phyloP scores from a whole-genome alignment of 2,329 filamentous ascomycete species.

The Beauveria sp. region DNA sequence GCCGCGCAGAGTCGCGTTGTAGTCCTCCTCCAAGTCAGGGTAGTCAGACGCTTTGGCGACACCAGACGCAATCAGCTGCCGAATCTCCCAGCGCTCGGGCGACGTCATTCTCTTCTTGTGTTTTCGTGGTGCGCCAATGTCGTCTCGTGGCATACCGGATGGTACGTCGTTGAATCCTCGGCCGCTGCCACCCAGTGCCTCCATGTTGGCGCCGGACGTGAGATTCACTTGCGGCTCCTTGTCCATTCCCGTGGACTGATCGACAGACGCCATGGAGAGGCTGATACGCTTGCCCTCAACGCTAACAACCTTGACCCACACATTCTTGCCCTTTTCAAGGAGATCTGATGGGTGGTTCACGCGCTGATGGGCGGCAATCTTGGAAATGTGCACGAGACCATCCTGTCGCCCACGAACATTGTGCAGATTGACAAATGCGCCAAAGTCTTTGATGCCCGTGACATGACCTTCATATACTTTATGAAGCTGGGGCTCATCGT shows the following conservation, averaged over 20 bases:
- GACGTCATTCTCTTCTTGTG: constrained; percentile 92
- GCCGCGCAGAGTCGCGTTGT: constrained; percentile 77
- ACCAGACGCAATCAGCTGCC: constrained; percentile 91
- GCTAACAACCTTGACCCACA: constrained; percentile 89
- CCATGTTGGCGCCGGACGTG: constrained; percentile 84
- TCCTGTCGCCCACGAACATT: constrained; percentile 84
- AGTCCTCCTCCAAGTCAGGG: constrained; percentile 90
- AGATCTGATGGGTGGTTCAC: constrained; percentile 91
- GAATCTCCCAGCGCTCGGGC: constrained; percentile 94
- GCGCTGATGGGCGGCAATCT: constrained; percentile 73
- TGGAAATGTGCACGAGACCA: constrained; percentile 88
- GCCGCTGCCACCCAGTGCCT: constrained; percentile 62
- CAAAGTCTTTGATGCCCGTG: constrained; percentile 91
- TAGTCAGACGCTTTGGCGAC: constrained; percentile 90
- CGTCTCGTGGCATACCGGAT: constrained; percentile 29
- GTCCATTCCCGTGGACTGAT: constrained; percentile 81
- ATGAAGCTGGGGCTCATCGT: constrained; percentile 71
- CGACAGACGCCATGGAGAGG: constrained; percentile 94
- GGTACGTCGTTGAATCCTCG: constrained; percentile 47
- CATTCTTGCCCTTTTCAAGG: constrained; percentile 68
- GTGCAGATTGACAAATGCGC: constrained; percentile 86
- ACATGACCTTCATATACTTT: constrained; percentile 89
- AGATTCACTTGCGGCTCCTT: constrained; percentile 70
- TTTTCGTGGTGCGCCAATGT: constrained; percentile 37
- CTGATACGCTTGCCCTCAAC: constrained; percentile 77